Base-by-base conservation (phyloP, 257 asterid species). In the Rhazya stricta region DNA sequence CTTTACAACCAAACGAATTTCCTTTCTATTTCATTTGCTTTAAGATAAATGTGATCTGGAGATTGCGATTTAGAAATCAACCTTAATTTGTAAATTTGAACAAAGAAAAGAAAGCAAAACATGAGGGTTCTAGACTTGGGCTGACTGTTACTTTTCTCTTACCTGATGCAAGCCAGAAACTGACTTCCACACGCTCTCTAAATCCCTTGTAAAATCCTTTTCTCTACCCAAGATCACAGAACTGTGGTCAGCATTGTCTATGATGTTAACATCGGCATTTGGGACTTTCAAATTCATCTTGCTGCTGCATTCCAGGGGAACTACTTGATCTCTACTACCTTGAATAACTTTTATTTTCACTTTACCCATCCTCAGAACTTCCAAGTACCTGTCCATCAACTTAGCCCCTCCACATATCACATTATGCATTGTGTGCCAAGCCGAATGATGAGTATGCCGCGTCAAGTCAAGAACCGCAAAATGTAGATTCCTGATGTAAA, bases 391-490 rank as follows among this genome's bases (percentile, higher is more conserved):
- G 73, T 93, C 98, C 82, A 81, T 74, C 46, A 87, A 77, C 66
- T 79, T 91, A 13, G 89, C 88, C n/a, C 97, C 97, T 0, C 96
- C 93, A 46, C 96, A 88, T 13, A 91, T 71, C 15, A 93, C 92
- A 66, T 91, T 91, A 39, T 93, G 98, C 97, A 91, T 89, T 15
- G 91, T 81, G 63, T 92, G 96, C 98, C 98, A 91, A 0, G 96
- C 97, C 5, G 98, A 91, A 72, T 88, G 93, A 79, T 92, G 98
- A 25, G 98, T 92, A 71, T 91, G 98, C 56, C 91, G 82, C 1
- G 90, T 87, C 78, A 83, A 58, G 75, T 92, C 94, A 11, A 25
- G 67, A 9, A 82, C 27, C 37, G 19, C 0, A 76, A 76, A 85
- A 74, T 87, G 87, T 74, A 88, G 84, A 67, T 88, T 87, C 85